Evolutionary conservation across 768 basidiomycete genomes (phyloP), one percentile per base, ranked within the genome.

Genomic region (Lactarius indigo): DNA sequence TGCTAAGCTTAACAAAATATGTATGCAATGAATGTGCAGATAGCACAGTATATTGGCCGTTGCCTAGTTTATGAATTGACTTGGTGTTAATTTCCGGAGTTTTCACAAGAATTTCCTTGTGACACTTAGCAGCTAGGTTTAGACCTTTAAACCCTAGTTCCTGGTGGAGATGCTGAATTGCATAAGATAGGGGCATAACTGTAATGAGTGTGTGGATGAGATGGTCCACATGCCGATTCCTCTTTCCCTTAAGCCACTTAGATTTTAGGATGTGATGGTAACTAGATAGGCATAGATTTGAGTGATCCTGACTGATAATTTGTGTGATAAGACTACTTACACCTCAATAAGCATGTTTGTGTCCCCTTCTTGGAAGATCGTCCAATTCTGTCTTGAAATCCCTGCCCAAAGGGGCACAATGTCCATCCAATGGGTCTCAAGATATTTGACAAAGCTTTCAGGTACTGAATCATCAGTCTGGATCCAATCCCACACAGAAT

Each of bases 311-410:
- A 8, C 15, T 1, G 17, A 37, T 28, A 8, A 2, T 17, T 17
- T 12, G 13, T 20, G 28, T 13, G 54, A 55, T 55, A 55, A 55
- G n/a, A 31, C 0, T 26, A 57, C 42, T 41, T 58, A 64, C 57
- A 7, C 39, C 44, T 64, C 63, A 10, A 64, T 28, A 18, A 57
- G 37, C 63, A 64, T 64, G 15, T 64, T 64, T 41, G 63, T 63
- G 20, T 63, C 62, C 1, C 62, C 30, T 35, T 63, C 62, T 26
- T 63, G 33, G 23, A 39, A 55, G 47, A 63, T 56, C 5, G 20
- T 37, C 6, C 62, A 18, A 7, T 37, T 9, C 6, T 56, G 20
- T 26, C 35, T 35, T 35, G 35, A 35, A 1, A 35, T 9, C 35
- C 35, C 35, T 35, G n/a, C n/a, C n/a, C n/a, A n/a, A n/a, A n/a